Evolutionary conservation across 1,284 basidiomycete species (phyloP).

Genomic region (Microbotryomycetes sp.): DNA sequence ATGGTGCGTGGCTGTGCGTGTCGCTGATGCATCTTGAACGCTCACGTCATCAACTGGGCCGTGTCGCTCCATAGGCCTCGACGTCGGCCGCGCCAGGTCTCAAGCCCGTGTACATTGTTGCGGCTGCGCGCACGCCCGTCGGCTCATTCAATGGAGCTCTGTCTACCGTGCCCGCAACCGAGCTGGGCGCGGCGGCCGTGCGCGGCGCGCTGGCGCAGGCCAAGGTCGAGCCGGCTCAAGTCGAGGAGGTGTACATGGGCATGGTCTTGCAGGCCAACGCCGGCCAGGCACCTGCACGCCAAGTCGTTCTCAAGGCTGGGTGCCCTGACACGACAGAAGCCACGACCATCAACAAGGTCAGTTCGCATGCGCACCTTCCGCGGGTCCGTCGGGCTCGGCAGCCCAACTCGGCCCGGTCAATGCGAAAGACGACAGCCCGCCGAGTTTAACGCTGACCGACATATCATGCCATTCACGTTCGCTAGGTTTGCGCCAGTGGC

Average conservation of each 20-base stretch:
- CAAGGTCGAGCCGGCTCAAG: constrained; percentile 68
- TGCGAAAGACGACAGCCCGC: background rate
- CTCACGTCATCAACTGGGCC: background rate
- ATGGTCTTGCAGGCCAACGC: constrained; percentile 49
- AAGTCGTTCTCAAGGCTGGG: constrained; percentile 69
- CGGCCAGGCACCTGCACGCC: constrained; percentile 42
- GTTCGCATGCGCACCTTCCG: background rate
- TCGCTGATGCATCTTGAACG: background rate
- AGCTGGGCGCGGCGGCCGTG: constrained; percentile 79
- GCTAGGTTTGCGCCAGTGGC: constrained; percentile 41
- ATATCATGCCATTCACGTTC: background rate
- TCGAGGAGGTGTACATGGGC: constrained; percentile 93
- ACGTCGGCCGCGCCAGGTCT: background rate
- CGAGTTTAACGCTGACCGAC: background rate
- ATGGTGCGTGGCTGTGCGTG: background rate
- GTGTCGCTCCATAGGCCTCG: background rate
- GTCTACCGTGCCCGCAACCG: constrained; percentile 74
- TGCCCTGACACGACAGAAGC: constrained; percentile 77
- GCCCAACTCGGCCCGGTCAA: background rate
- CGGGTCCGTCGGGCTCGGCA: background rate
- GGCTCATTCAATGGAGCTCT: constrained; percentile 60
- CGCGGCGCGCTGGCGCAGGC: constrained; percentile 78
- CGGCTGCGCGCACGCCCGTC: background rate
- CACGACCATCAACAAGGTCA: constrained; percentile 79
- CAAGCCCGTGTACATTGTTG: background rate